Percentiles rank a stretch among this genome's conserved stretches.
Evolutionary conservation across 129 eudicot species (phyloP).

Genomic region (Calendula officinalis): DNA sequence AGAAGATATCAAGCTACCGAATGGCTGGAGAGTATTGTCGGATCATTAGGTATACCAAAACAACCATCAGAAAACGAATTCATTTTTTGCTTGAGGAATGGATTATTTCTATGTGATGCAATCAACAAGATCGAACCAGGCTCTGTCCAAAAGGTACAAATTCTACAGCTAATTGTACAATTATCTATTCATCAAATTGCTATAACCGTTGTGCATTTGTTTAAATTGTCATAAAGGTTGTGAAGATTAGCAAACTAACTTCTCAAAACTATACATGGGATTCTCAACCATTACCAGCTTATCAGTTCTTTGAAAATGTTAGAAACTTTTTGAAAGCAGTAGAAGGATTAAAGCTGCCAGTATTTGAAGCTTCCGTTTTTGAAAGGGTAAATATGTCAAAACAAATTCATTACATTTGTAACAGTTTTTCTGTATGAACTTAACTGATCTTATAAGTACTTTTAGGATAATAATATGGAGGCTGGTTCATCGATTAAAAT

Average conservation of each 20-base stretch:
- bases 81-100: constrained; percentile 90
- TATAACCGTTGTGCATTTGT: neutral
- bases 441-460: neutral
- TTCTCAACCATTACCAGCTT: constrained; percentile 92
- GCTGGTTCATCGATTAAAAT: constrained; percentile 74
- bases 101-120: constrained; percentile 72
- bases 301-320: constrained; percentile 95
- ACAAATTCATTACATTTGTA: neutral
- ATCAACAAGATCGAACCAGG: constrained; percentile 91
- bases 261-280: constrained; percentile 61
- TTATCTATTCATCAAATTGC: neutral
- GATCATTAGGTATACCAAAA: constrained; percentile 64
- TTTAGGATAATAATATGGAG: constrained; percentile 61
- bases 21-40: constrained; percentile 83
- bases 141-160: constrained; percentile 74
- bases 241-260: constrained; percentile 51
- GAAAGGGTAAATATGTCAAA: constrained; percentile 59
- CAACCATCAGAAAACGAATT: constrained; percentile 76
- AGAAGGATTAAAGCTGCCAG: constrained; percentile 64
- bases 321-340: constrained; percentile 77
- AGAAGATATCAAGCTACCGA: constrained; percentile 77
- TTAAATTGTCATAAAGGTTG: constrained; percentile 47
- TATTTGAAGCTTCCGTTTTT: constrained; percentile 80
- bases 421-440: neutral
- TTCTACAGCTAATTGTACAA: neutral